Conservation (phyloP, 306 rosid species). For the Malus orientalis region DNA sequence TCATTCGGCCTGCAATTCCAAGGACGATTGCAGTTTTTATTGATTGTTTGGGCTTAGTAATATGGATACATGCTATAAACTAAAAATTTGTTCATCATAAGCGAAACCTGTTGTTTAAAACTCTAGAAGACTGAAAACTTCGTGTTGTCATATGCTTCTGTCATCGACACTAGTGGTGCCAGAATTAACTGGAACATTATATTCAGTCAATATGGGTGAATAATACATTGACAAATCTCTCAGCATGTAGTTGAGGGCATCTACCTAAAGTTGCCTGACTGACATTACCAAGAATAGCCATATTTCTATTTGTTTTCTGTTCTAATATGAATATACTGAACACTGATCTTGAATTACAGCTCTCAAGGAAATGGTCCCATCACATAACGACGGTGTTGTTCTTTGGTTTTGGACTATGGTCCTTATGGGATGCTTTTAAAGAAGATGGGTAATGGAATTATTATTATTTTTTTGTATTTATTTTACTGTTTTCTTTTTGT, state of each 20-base stretch:
- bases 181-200: not conserved
- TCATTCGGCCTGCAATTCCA: not conserved
- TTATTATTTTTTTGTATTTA: not conserved
- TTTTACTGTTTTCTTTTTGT: slow-evolving; percentile 6
- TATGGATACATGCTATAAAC: not conserved
- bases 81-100: not conserved
- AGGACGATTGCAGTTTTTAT: not conserved
- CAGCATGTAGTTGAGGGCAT: not conserved
- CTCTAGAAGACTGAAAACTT: not conserved
- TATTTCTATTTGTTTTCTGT: not conserved
- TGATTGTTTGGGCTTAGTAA: not conserved
- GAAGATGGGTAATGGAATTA: slow-evolving; percentile 46
- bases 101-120: not conserved
- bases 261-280: slow-evolving; percentile 1
- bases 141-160: not conserved
- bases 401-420: slow-evolving; percentile 84
- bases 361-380: slow-evolving; percentile 80
- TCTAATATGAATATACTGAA: not conserved
- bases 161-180: not conserved
- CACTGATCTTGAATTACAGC: slow-evolving; percentile 36
- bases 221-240: not conserved
- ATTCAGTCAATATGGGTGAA: not conserved
- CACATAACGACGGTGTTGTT: slow-evolving; percentile 76
- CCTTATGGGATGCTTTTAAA: slow-evolving; percentile 76
- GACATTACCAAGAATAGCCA: not conserved